Conservation (phyloP, 192 early-diverging fungal species). For the Geranomyces variabilis region DNA sequence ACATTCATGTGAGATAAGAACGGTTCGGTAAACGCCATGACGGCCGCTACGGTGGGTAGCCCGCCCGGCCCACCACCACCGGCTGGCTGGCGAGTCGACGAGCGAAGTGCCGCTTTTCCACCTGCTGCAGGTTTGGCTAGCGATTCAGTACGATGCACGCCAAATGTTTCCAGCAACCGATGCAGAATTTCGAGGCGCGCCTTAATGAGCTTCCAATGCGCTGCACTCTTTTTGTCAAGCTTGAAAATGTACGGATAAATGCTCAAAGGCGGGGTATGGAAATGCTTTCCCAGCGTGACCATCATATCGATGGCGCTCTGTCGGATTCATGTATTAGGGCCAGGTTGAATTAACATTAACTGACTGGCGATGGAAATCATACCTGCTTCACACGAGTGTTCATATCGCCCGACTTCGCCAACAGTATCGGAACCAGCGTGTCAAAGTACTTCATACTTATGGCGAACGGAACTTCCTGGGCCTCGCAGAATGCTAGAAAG, state of each 20-base stretch:
- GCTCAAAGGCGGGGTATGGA: constrained; percentile 48
- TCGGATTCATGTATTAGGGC: constrained; percentile 1
- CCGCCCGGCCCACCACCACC: constrained; percentile 9
- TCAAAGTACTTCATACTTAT: constrained; percentile 55
- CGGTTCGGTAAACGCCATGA: constrained; percentile 58
- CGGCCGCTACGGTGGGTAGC: constrained; percentile 26
- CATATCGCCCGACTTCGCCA: constrained; percentile 59
- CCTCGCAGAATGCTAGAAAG: constrained; percentile 34
- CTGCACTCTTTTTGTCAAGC: constrained; percentile 38
- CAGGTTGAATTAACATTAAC: too few species aligned
- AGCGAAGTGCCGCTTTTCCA: constrained; percentile 48
- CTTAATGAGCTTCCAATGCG: constrained; percentile 54
- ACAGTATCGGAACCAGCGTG: constrained; percentile 46
- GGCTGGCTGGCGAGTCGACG: not conserved
- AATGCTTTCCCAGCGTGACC: constrained; percentile 55
- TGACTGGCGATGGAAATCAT: not conserved
- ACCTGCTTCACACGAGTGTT: constrained; percentile 59
- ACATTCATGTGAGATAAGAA: constrained; percentile 62
- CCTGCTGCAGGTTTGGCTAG: constrained; percentile 26
- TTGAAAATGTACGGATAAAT: constrained; percentile 59
- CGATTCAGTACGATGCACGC: constrained; percentile 1
- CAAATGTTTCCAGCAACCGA: constrained; percentile 38
- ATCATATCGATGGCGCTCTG: constrained; percentile 49
- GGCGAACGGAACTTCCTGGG: constrained; percentile 49
- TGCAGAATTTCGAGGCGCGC: constrained; percentile 58